A percentile compares a stretch with the other conserved stretches of the same genome.
Conservation (phyloP, 148 eudicot species). For the Arctostaphylos glauca region DNA sequence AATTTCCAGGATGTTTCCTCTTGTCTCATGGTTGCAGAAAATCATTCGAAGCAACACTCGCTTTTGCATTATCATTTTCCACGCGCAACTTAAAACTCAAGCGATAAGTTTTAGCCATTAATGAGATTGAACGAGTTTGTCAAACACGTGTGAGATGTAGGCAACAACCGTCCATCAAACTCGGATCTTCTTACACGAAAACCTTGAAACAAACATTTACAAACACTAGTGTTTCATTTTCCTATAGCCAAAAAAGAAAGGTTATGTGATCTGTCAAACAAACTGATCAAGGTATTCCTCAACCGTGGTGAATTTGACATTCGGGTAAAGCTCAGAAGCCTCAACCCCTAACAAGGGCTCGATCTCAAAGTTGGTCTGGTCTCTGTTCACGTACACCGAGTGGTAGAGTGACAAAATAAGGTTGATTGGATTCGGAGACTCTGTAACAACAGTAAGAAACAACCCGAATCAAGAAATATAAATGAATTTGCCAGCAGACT, state of each 20-base stretch:
- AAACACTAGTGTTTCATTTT: background rate
- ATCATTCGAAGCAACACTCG: background rate
- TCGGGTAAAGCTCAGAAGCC: slow-evolving; percentile 75
- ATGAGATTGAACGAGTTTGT: background rate
- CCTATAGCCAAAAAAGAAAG: background rate
- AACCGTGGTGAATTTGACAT: slow-evolving; percentile 64
- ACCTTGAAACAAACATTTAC: background rate
- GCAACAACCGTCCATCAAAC: background rate
- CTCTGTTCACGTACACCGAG: slow-evolving; percentile 57
- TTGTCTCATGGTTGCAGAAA: background rate
- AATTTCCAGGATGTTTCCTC: background rate
- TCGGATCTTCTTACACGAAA: background rate
- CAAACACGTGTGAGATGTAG: background rate
- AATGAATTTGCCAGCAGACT: background rate
- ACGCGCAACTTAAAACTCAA: background rate
- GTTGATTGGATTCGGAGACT: slow-evolving; percentile 41
- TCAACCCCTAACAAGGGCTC: slow-evolving; percentile 62
- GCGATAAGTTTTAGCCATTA: background rate
- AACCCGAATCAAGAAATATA: background rate
- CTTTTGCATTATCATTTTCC: background rate
- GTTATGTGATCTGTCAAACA: slow-evolving; percentile 21
- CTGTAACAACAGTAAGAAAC: slow-evolving; percentile 31
- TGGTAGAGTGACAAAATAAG: slow-evolving; percentile 43
- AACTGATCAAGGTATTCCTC: slow-evolving; percentile 55
- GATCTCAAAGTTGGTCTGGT: slow-evolving; percentile 51